phyloP scores from a whole-genome alignment of 1,284 basidiomycete genomes.

The Nidula niveotomentosa region DNA sequence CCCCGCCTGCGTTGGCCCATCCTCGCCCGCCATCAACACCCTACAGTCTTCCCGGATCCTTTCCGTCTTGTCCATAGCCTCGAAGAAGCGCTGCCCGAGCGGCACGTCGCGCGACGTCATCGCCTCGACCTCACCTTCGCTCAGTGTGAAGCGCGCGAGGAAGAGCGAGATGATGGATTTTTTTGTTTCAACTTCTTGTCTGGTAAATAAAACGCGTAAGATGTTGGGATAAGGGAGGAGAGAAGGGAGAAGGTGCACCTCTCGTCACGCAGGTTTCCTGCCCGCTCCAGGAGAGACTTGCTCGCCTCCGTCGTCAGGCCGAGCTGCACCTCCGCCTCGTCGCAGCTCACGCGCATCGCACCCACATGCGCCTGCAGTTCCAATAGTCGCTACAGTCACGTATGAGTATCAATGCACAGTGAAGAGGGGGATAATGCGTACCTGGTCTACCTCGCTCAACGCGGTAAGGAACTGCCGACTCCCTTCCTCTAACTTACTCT shows the following conservation, averaged over 20 bases:
- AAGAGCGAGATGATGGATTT: slow-evolving; percentile 81
- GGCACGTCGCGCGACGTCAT: slow-evolving; percentile 80
- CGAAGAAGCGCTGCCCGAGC: slow-evolving; percentile 75
- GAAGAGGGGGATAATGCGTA: slow-evolving; percentile 36
- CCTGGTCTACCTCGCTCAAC: slow-evolving; percentile 86
- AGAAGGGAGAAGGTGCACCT: slow-evolving; percentile 46
- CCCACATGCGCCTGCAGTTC: slow-evolving; percentile 73
- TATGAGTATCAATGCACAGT: slow-evolving; percentile 3
- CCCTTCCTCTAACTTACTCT: slow-evolving; percentile 76
- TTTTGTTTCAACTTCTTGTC: slow-evolving; percentile 67
- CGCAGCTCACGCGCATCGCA: slow-evolving; percentile 80
- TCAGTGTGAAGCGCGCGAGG: slow-evolving; percentile 84
- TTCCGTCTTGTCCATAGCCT: slow-evolving; percentile 86
- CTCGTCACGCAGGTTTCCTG: slow-evolving; percentile 80
- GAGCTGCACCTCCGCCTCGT: slow-evolving; percentile 80
- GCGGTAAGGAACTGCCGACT: slow-evolving; percentile 81
- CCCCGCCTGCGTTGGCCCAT: slow-evolving; percentile 81
- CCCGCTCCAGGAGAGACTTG: slow-evolving; percentile 82
- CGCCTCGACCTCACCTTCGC: slow-evolving; percentile 68
- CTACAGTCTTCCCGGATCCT: slow-evolving; percentile 83
- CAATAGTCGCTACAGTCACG: slow-evolving; percentile 66
- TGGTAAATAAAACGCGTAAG: slow-evolving; percentile 17
- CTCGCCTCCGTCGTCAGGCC: slow-evolving; percentile 79
- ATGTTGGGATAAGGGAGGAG: no score
- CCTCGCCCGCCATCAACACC: slow-evolving; percentile 87